Percentiles rank a stretch among this genome's conserved stretches.
Evolutionary conservation across 257 asterid species (phyloP).

Genomic region (Salvia rosmarinus): DNA sequence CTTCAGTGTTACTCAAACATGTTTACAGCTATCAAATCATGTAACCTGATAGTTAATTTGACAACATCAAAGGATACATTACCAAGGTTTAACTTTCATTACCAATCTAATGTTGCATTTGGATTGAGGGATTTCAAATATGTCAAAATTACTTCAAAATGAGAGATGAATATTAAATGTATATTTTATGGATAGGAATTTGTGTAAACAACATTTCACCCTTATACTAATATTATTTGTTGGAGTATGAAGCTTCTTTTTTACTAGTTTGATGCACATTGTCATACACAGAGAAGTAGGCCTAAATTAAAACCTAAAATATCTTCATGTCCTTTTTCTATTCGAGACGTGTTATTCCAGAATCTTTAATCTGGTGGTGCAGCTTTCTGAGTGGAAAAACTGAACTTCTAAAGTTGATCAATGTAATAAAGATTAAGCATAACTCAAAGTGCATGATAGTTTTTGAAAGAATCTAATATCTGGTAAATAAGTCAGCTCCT

Average conservation of each 20-base stretch:
- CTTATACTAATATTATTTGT: not conserved
- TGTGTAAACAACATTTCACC: not conserved
- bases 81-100: not conserved
- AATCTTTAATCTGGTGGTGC: not conserved
- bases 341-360: not conserved
- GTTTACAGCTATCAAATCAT: not conserved
- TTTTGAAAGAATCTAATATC: constrained; percentile 16
- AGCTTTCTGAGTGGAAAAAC: not conserved
- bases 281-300: not conserved
- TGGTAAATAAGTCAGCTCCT: constrained; percentile 20
- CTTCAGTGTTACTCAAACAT: constrained; percentile 6
- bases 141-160: not conserved
- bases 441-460: not conserved
- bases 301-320: not conserved
- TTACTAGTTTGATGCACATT: not conserved
- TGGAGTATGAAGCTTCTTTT: not conserved
- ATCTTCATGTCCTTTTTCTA: not conserved
- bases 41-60: not conserved
- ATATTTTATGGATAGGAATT: not conserved
- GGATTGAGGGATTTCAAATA: not conserved
- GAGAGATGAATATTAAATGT: not conserved
- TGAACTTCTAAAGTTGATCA: not conserved
- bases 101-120: not conserved
- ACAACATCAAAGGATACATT: not conserved
- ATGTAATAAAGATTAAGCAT: constrained; percentile 11